Evolutionary conservation across 306 rosid species (phyloP).

Genomic region (Betula pendula): DNA sequence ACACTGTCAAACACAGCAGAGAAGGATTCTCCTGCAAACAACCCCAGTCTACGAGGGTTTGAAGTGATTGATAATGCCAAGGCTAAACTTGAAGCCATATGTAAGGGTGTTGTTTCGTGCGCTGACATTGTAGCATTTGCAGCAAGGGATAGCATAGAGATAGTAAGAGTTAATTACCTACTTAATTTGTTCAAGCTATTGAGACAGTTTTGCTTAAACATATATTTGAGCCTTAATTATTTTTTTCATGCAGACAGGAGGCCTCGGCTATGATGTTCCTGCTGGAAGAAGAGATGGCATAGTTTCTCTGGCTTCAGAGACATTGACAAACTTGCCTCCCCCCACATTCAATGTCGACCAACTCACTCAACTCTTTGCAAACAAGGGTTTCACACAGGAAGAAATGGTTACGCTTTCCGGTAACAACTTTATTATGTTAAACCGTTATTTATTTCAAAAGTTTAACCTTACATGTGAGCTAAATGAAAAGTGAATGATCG

Average conservation of each 20-base stretch:
- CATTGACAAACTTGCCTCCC: conserved; percentile 53
- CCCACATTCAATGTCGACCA: conserved; percentile 56
- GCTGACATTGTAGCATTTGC: conserved; percentile 78
- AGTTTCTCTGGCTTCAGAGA: conserved; percentile 57
- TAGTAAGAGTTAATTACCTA: conserved; percentile 41
- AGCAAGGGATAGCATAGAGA: conserved; percentile 68
- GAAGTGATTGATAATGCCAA: conserved; percentile 74
- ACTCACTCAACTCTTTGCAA: conserved; percentile 55
- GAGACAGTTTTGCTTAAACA: not conserved
- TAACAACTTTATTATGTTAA: no score
- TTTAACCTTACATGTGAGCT: no score
- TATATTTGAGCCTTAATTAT: not conserved
- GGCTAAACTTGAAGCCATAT: conserved; percentile 59
- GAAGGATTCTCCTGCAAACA: conserved; percentile 67
- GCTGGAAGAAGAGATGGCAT: conserved; percentile 86
- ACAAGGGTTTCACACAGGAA: conserved; percentile 68
- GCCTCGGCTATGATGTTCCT: conserved; percentile 68
- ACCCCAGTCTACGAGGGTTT: conserved; percentile 67
- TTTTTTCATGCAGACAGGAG: conserved; percentile 50
- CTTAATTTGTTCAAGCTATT: not conserved
- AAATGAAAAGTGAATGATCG: no score
- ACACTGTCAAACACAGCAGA: conserved; percentile 64
- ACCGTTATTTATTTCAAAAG: no score
- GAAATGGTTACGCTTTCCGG: conserved; percentile 84
- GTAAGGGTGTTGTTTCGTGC: conserved; percentile 64